A percentile compares a stretch with the other conserved stretches of the same genome.
phyloP scores from a whole-genome alignment of 2,329 filamentous ascomycete genomes.

The Lachnellula occidentalis region DNA sequence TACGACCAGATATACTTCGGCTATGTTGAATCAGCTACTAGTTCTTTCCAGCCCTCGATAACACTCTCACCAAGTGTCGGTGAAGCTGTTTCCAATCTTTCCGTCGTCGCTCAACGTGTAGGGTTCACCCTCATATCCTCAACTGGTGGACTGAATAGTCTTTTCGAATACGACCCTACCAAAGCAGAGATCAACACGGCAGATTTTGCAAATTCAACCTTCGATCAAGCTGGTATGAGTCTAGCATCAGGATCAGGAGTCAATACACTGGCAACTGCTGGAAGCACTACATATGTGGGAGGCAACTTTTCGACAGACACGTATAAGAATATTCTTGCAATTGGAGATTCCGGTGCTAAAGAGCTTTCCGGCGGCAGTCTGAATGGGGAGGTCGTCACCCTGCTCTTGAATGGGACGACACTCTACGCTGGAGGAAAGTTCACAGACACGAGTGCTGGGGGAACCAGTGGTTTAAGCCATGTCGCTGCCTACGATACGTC shows the following conservation, averaged over 20 bases:
- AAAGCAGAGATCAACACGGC: conserved; percentile 50
- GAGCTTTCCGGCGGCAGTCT: conserved; percentile 66
- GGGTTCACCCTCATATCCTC: conserved; percentile 70
- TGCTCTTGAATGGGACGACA: conserved; percentile 58
- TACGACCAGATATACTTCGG: conserved; percentile 91
- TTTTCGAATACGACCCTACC: conserved; percentile 82
- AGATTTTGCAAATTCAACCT: conserved; percentile 64
- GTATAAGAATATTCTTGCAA: conserved; percentile 70
- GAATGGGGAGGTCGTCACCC: conserved; percentile 68
- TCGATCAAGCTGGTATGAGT: conserved; percentile 69
- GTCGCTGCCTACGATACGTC: conserved; percentile 70
- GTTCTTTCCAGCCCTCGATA: conserved; percentile 72
- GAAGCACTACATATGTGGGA: conserved; percentile 66
- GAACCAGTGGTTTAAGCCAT: conserved; percentile 61
- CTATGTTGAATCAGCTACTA: conserved; percentile 68
- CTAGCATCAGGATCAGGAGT: conserved; percentile 65
- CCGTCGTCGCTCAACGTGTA: conserved; percentile 84
- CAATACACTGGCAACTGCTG: conserved; percentile 58
- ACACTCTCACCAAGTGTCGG: conserved; percentile 66
- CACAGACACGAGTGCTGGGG: conserved; percentile 61
- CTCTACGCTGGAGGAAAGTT: conserved; percentile 86
- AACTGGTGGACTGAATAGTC: conserved; percentile 76
- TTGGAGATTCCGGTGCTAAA: conserved; percentile 58
- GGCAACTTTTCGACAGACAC: conserved; percentile 73
- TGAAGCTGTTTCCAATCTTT: conserved; percentile 57